phyloP scores from a whole-genome alignment of 306 rosid species.

The Rosa rugosa region DNA sequence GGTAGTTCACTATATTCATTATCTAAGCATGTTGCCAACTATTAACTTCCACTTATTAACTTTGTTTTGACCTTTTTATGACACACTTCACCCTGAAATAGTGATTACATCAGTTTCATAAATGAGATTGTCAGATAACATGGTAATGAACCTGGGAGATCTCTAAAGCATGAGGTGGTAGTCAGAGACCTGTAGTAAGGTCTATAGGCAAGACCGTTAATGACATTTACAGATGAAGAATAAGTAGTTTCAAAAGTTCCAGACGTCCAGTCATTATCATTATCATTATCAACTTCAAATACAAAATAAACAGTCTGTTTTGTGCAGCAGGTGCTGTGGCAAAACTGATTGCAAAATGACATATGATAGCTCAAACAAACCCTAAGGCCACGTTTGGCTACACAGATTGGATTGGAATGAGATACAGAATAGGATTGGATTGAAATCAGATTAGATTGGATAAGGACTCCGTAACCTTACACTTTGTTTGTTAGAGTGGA shows the following conservation, averaged over 20 bases:
- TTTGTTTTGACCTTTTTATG: not conserved
- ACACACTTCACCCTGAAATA: not conserved
- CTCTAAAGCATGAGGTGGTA: not conserved
- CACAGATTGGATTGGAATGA: too few relatives aligned
- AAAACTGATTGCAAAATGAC: not conserved
- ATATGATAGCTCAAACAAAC: not conserved
- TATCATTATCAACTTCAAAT: not conserved
- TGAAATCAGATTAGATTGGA: too few relatives aligned
- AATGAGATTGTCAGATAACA: not conserved
- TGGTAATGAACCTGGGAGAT: not conserved
- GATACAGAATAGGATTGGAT: too few relatives aligned
- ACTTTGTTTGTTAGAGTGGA: too few relatives aligned
- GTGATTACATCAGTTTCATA: not conserved
- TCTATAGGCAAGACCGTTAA: not conserved
- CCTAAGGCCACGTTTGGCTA: too few relatives aligned
- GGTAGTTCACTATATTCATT: slow-evolving; percentile 10
- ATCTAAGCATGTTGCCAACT: not conserved
- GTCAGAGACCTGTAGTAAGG: not conserved
- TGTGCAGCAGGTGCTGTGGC: not conserved
- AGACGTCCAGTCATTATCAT: not conserved
- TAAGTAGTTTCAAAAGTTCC: not conserved
- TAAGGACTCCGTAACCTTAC: too few relatives aligned
- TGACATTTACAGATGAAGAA: not conserved
- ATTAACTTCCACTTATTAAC: slow-evolving; percentile 4
- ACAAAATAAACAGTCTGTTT: not conserved